Conservation (phyloP, 108 stramenopile species). For the Chaetoceros tenuissimus region DNA sequence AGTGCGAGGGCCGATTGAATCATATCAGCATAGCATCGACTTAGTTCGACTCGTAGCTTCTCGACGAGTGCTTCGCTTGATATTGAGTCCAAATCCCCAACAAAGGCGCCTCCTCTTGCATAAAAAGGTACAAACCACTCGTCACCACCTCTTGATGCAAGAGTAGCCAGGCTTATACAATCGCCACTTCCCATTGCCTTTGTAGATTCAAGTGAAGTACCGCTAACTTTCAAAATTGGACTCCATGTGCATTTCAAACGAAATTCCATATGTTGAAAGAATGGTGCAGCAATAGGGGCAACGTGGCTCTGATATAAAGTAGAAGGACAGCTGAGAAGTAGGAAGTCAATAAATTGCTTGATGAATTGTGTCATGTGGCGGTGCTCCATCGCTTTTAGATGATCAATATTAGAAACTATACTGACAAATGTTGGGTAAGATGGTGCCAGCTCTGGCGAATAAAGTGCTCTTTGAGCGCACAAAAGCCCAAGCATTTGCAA, state of each 20-base stretch:
- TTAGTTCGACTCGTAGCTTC: constrained; percentile 73
- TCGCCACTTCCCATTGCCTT: constrained; percentile 39
- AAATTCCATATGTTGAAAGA: constrained; percentile 67
- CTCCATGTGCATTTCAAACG: constrained; percentile 69
- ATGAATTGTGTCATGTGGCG: constrained; percentile 77
- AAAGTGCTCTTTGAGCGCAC: constrained; percentile 59
- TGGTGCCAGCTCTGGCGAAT: constrained; percentile 61
- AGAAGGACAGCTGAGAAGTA: constrained; percentile 66
- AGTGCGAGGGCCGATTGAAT: constrained; percentile 64
- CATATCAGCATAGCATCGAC: constrained; percentile 62
- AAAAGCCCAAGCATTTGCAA: constrained; percentile 78
- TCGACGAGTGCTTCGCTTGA: constrained; percentile 75
- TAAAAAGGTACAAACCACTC: constrained; percentile 68
- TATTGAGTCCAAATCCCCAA: constrained; percentile 69
- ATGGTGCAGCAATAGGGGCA: constrained; percentile 62
- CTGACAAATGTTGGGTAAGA: constrained; percentile 56
- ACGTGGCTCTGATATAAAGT: constrained; percentile 74
- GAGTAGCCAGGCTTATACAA: constrained; percentile 42
- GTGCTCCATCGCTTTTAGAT: constrained; percentile 77
- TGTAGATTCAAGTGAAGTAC: constrained; percentile 22
- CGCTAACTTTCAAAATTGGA: constrained; percentile 23
- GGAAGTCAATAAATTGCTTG: constrained; percentile 75
- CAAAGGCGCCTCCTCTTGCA: constrained; percentile 73
- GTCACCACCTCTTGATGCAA: constrained; percentile 48
- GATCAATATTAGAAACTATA: constrained; percentile 48